Conservation (phyloP, 257 asterid species). For the Scutellaria barbata region DNA sequence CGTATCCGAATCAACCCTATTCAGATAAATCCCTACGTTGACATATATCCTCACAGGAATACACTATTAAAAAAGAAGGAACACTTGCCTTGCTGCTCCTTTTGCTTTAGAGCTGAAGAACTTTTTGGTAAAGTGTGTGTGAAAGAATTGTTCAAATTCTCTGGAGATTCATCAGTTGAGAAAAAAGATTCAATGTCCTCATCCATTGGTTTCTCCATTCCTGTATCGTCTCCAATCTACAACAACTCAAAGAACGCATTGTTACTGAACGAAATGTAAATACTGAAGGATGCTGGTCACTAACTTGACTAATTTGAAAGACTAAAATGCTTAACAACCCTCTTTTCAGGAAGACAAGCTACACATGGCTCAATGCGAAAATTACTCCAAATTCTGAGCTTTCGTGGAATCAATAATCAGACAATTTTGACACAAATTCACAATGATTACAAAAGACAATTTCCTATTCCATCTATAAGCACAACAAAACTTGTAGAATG, state of each 20-base stretch:
- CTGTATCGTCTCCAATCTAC: slow-evolving; percentile 38
- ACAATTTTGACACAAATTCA: background rate
- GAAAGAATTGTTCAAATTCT: slow-evolving; percentile 1
- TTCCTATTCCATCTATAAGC: background rate
- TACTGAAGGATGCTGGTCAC: background rate
- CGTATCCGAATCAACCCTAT: too few relatives aligned
- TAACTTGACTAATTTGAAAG: slow-evolving; percentile 18
- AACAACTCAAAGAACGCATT: slow-evolving; percentile 21
- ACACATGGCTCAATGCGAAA: background rate
- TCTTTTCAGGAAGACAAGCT: background rate
- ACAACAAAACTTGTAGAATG: background rate
- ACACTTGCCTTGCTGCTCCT: slow-evolving; percentile 40
- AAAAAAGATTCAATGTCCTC: slow-evolving; percentile 37
- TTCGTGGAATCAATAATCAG: background rate
- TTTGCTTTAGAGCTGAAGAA: slow-evolving; percentile 17
- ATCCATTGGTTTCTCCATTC: slow-evolving; percentile 29
- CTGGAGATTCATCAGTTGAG: slow-evolving; percentile 35
- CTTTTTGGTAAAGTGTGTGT: slow-evolving; percentile 13
- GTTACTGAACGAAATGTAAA: slow-evolving; percentile 14
- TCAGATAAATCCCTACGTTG: background rate
- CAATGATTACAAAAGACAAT: background rate
- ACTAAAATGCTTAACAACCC: background rate
- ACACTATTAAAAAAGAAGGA: background rate
- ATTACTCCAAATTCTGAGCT: background rate
- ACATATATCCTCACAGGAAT: slow-evolving; percentile 3